Percentiles rank a stretch among this genome's conserved stretches.
Evolutionary conservation across 495 filamentous ascomycete genomes (phyloP).

Genomic region (Achaetomiella virescens): DNA sequence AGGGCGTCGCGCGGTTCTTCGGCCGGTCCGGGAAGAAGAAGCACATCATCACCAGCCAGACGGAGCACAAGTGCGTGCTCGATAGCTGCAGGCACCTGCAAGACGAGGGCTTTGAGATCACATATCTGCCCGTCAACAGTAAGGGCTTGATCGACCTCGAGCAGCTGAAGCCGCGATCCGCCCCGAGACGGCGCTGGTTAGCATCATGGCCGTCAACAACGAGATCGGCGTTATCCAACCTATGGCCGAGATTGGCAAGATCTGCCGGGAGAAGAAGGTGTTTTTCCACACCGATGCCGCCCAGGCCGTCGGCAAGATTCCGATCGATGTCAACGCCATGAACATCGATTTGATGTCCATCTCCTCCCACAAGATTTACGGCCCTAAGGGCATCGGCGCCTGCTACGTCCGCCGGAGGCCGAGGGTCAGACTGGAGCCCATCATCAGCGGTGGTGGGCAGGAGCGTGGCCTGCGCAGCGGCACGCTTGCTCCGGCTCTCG

Average conservation of each 20-base stretch:
- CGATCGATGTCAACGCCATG: constrained; percentile 91
- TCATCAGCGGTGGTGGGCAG: constrained; percentile 94
- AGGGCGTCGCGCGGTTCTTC: constrained; percentile 94
- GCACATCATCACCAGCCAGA: constrained; percentile 95
- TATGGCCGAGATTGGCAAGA: constrained; percentile 82
- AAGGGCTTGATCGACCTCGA: constrained; percentile 81
- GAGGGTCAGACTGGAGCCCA: constrained; percentile 86
- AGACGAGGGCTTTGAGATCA: constrained; percentile 93
- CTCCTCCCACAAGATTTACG: constrained; percentile 98
- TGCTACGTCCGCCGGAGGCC: constrained; percentile 91
- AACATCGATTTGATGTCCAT: constrained; percentile 98
- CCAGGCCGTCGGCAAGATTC: constrained; percentile 96
- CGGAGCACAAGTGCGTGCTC: constrained; percentile 97
- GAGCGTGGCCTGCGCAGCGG: constrained; percentile 91
- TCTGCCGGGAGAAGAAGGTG: constrained; percentile 85
- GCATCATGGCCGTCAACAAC: constrained; percentile 98
- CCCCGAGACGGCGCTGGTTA: constrained; percentile 85
- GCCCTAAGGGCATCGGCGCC: constrained; percentile 93
- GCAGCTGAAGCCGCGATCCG: constrained; percentile 85
- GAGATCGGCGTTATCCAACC: constrained; percentile 98
- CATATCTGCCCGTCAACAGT: constrained; percentile 82
- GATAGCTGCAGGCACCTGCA: constrained; percentile 95
- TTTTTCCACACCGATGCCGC: constrained; percentile 99
- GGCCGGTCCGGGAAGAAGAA: constrained; percentile 90
- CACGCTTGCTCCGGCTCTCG: constrained; percentile 81